A percentile compares a stretch with the other conserved stretches of the same genome.
These are phyloP conservation scores for Exophiala spinifera DNA, from an alignment of 2,329 filamentous ascomycete species.

Conservation along the genomic window DNA sequence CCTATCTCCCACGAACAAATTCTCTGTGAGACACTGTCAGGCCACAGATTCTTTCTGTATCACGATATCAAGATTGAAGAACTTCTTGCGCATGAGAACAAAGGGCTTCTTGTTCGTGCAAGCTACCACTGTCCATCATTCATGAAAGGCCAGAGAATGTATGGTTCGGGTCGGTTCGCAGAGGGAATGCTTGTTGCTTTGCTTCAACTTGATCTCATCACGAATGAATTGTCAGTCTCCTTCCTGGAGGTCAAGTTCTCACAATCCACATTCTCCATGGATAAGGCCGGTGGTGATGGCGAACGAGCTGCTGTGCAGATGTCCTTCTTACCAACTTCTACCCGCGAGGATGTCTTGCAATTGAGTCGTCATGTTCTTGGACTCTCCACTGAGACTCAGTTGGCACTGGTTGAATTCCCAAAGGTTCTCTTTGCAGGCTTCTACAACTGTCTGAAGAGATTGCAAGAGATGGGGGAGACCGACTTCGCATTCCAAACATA, in stretches of 20 bases:
- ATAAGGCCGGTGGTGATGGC: conserved; percentile 14
- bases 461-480: conserved; percentile 52
- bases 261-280: conserved; percentile 27
- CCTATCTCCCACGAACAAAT: neutral
- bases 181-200: conserved; percentile 33
- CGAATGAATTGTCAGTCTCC: conserved; percentile 27
- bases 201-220: conserved; percentile 28
- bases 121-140: conserved; percentile 33
- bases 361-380: conserved; percentile 25
- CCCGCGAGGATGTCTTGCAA: conserved; percentile 26
- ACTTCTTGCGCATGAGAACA: conserved; percentile 22
- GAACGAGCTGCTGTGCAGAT: conserved; percentile 23
- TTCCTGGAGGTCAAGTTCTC: conserved; percentile 30
- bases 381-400: conserved; percentile 7
- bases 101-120: conserved; percentile 28
- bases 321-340: conserved; percentile 16
- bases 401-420: conserved; percentile 59
- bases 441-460: conserved; percentile 52
- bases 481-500: conserved; percentile 28
- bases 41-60: conserved; percentile 22
- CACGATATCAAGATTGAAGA: conserved; percentile 19
- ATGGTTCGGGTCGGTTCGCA: conserved; percentile 29
- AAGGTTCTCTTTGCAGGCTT: conserved; percentile 59
- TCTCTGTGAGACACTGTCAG: conserved; percentile 17
- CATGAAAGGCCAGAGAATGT: conserved; percentile 29